A percentile compares a stretch with the other conserved stretches of the same genome.
These are phyloP conservation scores for Pseudevernia furfuracea DNA, from an alignment of 495 filamentous ascomycete genomes.

Conservation along the genomic window DNA sequence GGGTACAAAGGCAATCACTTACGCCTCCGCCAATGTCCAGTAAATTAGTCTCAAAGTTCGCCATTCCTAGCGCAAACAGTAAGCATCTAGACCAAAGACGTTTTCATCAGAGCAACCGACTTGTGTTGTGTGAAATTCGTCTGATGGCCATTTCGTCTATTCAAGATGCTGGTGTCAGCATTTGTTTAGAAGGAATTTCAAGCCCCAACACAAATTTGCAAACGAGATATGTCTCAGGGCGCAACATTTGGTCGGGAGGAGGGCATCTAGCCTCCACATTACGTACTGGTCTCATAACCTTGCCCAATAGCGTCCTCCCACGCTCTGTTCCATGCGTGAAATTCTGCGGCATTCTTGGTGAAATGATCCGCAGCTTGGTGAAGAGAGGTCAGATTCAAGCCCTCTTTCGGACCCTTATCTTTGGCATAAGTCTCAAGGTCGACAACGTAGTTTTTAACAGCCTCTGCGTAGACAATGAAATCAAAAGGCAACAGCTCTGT, in stretches of 20 bases:
- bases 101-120: conserved; percentile 39
- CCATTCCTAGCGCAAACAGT: conserved; percentile 4
- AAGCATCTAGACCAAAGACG: not conserved
- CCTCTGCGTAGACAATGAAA: conserved; percentile 63
- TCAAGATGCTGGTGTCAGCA: not conserved
- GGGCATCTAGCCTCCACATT: not conserved
- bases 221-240: not conserved
- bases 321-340: conserved; percentile 61
- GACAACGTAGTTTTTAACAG: conserved; percentile 51
- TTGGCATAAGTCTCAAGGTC: conserved; percentile 61
- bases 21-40: conserved; percentile 74
- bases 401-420: conserved; percentile 42
- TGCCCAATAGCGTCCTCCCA: conserved; percentile 61
- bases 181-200: not conserved
- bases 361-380: conserved; percentile 55
- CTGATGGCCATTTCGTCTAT: conserved; percentile 48
- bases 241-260: not conserved
- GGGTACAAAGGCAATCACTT: conserved; percentile 31
- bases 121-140: conserved; percentile 58
- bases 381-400: conserved; percentile 50
- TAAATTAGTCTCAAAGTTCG: conserved; percentile 31
- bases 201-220: not conserved
- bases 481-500: conserved; percentile 76
- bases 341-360: conserved; percentile 49
- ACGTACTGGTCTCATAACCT: conserved; percentile 4